Percentiles rank a stretch among this genome's conserved stretches.
Conservation (phyloP, 202 grass and related monocot species). For the Zoysia matrella region DNA sequence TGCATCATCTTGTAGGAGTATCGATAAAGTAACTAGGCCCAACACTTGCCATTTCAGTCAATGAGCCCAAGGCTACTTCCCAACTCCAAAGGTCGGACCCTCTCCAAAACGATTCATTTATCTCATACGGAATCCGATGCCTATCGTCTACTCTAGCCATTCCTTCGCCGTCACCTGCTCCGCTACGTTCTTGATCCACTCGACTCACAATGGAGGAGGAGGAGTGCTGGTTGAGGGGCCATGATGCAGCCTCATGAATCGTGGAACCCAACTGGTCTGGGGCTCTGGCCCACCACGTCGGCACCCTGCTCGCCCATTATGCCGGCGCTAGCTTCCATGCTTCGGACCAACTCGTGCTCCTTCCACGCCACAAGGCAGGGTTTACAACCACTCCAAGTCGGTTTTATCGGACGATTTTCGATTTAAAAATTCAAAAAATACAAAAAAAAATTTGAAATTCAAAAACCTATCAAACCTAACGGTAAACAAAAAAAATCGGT, state of each 20-base stretch:
- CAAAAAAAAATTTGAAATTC: too few relatives aligned
- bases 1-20: neutral
- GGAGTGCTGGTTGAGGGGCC: neutral
- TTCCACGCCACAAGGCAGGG: conserved; percentile 58
- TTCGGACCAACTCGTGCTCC: conserved; percentile 63
- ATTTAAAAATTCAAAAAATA: too few relatives aligned
- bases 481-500: too few relatives aligned
- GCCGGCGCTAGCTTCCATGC: conserved; percentile 46
- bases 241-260: conserved; percentile 68
- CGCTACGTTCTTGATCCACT: neutral
- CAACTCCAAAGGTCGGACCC: conserved; percentile 6
- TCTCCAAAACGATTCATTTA: conserved; percentile 45
- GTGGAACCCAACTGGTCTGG: conserved; percentile 43
- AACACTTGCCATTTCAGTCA: neutral
- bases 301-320: conserved; percentile 81
- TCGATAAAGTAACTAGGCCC: neutral
- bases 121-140: conserved; percentile 53
- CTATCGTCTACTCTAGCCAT: neutral
- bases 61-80: conserved; percentile 51
- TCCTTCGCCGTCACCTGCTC: conserved; percentile 14
- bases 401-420: too few relatives aligned
- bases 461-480: too few relatives aligned
- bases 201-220: neutral
- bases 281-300: conserved; percentile 63
- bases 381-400: too few relatives aligned